phyloP scores from a whole-genome alignment of 2,329 filamentous ascomycete species.

The Fusarium sp. region DNA sequence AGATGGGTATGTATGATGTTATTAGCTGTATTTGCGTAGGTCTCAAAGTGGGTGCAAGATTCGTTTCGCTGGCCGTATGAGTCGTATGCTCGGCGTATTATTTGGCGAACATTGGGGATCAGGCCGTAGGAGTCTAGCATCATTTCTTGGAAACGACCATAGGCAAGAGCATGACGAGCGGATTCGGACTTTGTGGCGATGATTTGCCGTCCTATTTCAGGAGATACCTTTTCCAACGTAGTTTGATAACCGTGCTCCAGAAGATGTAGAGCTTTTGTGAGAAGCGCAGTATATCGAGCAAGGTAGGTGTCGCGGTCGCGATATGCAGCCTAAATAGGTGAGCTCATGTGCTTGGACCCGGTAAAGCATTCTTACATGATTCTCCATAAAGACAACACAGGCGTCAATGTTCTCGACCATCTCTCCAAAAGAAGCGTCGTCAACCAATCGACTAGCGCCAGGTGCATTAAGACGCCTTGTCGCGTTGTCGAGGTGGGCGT shows the following conservation, averaged over 20 bases:
- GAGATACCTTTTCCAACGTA: slow-evolving; percentile 67
- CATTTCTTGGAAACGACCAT: slow-evolving; percentile 72
- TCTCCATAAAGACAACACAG: slow-evolving; percentile 93
- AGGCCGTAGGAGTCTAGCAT: slow-evolving; percentile 70
- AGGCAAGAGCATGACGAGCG: slow-evolving; percentile 71
- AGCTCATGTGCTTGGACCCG: not conserved
- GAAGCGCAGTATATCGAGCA: slow-evolving; percentile 86
- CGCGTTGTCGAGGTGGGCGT: slow-evolving; percentile 92
- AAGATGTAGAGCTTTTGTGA: slow-evolving; percentile 76
- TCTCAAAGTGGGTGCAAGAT: slow-evolving; percentile 62
- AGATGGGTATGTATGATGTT: slow-evolving; percentile 70
- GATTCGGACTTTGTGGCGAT: slow-evolving; percentile 70
- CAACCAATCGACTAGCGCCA: slow-evolving; percentile 87
- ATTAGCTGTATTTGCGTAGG: slow-evolving; percentile 68
- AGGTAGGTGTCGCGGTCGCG: slow-evolving; percentile 90
- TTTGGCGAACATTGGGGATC: slow-evolving; percentile 69
- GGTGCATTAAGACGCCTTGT: slow-evolving; percentile 93
- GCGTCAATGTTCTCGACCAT: slow-evolving; percentile 90
- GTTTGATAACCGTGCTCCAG: slow-evolving; percentile 71
- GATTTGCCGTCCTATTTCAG: slow-evolving; percentile 70
- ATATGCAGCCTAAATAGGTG: slow-evolving; percentile 76
- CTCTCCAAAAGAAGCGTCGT: slow-evolving; percentile 86
- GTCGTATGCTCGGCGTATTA: slow-evolving; percentile 67
- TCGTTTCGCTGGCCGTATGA: slow-evolving; percentile 63
- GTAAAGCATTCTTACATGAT: slow-evolving; percentile 72